These are phyloP conservation scores for Aspergillus sp. DNA, from an alignment of 2,329 filamentous ascomycete species.

Conservation along the genomic window DNA sequence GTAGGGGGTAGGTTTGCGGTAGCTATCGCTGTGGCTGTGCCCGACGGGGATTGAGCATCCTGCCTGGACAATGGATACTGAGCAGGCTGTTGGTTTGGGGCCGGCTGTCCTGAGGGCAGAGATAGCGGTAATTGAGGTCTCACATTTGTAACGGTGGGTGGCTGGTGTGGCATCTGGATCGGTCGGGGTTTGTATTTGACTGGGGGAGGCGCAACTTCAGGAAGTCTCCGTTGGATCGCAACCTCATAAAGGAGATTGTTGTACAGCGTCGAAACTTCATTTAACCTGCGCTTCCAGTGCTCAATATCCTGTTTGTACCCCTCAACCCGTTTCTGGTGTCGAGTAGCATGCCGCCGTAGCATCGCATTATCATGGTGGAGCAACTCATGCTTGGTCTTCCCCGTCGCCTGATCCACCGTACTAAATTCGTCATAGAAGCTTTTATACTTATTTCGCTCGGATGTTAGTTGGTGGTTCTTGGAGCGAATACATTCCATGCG, in stretches of 20 bases:
- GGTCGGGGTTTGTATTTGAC: conserved; percentile 11
- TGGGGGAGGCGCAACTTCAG: conserved; percentile 12
- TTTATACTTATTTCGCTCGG: conserved; percentile 24
- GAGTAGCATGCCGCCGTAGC: conserved; percentile 19
- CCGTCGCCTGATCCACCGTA: conserved; percentile 19
- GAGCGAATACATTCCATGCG: conserved; percentile 17
- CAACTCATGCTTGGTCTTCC: conserved; percentile 18
- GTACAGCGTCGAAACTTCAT: conserved; percentile 16
- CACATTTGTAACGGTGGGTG: neutral
- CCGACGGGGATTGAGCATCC: neutral
- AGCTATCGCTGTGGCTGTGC: neutral
- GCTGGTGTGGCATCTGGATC: neutral
- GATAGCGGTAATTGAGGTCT: neutral
- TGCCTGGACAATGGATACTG: neutral
- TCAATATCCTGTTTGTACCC: conserved; percentile 21
- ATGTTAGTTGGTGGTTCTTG: conserved; percentile 17
- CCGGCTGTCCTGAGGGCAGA: neutral
- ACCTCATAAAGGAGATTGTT: conserved; percentile 21
- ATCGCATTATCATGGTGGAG: conserved; percentile 16
- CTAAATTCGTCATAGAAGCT: conserved; percentile 18
- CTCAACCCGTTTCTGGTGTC: conserved; percentile 17
- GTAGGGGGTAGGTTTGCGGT: neutral
- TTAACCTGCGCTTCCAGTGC: conserved; percentile 18
- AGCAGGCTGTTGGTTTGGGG: neutral
- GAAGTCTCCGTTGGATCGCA: conserved; percentile 11